A percentile compares a stretch with the other conserved stretches of the same genome.
Conservation (phyloP, 2,329 filamentous ascomycete genomes). For the Sarocladium oryzae region DNA sequence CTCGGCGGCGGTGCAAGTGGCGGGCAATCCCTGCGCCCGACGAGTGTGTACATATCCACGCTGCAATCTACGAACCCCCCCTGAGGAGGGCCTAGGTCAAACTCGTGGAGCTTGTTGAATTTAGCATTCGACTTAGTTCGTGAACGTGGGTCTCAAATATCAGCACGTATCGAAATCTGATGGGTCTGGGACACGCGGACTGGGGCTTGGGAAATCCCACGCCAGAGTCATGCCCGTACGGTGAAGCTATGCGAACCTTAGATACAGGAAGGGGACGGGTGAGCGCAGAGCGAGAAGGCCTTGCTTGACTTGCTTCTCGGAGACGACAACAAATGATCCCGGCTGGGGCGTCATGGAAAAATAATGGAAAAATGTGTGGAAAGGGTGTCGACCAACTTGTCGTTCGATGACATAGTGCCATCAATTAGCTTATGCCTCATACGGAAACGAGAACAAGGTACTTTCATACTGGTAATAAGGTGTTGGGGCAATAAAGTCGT, state of each 20-base stretch:
- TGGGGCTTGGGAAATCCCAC: not conserved
- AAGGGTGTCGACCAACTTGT: not conserved
- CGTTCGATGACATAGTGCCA: not conserved
- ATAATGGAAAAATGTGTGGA: not conserved
- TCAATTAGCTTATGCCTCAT: not conserved
- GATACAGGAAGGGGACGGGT: not conserved
- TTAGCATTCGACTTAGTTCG: not conserved
- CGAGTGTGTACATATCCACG: not conserved
- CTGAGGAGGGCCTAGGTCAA: constrained; percentile 7
- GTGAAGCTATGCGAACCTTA: constrained; percentile 1
- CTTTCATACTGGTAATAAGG: no score
- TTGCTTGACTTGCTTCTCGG: not conserved
- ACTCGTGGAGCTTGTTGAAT: not conserved
- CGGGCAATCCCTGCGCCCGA: not conserved
- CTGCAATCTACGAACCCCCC: not conserved
- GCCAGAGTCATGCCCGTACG: not conserved
- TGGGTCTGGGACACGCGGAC: constrained; percentile 7
- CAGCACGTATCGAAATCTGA: not conserved
- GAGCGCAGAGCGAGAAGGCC: not conserved
- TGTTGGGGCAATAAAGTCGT: not conserved
- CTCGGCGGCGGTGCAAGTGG: not conserved
- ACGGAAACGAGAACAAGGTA: not conserved
- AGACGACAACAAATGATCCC: not conserved
- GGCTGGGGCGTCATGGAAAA: not conserved
- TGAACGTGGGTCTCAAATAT: constrained; percentile 1